Percentiles rank a stretch among this genome's conserved stretches.
These are phyloP conservation scores for Halophytophthora batemanensis DNA, from an alignment of 352 stramenopile genomes.

Conservation along the genomic window DNA sequence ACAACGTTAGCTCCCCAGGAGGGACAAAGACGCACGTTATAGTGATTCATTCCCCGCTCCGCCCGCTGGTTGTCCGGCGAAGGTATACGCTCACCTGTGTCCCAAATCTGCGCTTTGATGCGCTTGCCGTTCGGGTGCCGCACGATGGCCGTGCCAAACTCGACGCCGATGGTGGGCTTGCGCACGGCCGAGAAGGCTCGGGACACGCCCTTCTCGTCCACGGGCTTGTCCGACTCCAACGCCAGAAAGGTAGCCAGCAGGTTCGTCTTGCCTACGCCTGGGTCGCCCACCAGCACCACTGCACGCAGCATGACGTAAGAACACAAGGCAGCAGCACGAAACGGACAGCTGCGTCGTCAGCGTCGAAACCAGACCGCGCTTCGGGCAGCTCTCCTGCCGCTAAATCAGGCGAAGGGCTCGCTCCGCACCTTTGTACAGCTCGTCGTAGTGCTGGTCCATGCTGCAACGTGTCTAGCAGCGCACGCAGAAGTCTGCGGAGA, in stretches of 20 bases:
- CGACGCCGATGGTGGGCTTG: conserved; percentile 79
- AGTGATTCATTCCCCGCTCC: too few relatives aligned
- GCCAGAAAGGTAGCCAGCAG: conserved; percentile 81
- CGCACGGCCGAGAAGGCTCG: conserved; percentile 49
- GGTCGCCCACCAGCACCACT: conserved; percentile 80
- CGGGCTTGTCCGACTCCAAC: conserved; percentile 24
- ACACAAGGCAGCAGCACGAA: not conserved
- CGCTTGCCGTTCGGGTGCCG: conserved; percentile 67
- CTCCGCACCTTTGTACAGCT: conserved; percentile 70
- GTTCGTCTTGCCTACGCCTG: conserved; percentile 90
- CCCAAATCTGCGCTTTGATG: conserved; percentile 85
- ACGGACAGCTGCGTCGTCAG: not conserved
- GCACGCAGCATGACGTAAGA: not conserved
- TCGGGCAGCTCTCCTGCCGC: not conserved
- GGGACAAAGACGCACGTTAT: too few relatives aligned
- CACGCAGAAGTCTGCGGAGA: not conserved
- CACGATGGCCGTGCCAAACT: conserved; percentile 81
- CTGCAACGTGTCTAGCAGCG: not conserved
- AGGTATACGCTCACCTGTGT: conserved; percentile 39
- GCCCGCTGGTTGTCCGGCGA: too few relatives aligned
- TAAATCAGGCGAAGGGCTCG: not conserved
- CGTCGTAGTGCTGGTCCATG: conserved; percentile 72
- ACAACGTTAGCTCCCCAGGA: not conserved
- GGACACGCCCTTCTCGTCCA: conserved; percentile 32
- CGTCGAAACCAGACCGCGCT: not conserved